Conservation (phyloP, 2,329 filamentous ascomycete genomes). For the Grosmannia clavigera region DNA sequence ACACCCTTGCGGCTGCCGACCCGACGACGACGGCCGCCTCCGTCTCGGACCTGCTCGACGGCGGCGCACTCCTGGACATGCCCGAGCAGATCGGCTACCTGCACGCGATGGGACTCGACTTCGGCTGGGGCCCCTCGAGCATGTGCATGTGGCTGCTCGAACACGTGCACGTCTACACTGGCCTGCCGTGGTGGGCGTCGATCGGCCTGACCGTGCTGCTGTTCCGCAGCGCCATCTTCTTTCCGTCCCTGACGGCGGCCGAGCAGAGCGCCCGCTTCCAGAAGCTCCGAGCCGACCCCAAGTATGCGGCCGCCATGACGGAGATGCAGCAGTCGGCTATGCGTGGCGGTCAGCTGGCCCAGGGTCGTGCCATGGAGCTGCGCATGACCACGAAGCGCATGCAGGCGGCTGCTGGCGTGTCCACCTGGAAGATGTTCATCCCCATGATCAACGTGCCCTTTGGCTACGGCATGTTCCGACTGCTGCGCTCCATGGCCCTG, state of each 20-base stretch:
- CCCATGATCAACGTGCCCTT: constrained; percentile 52
- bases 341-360: constrained; percentile 28
- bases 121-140: constrained; percentile 67
- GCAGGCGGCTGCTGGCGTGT: constrained; percentile 42
- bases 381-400: constrained; percentile 35
- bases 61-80: constrained; percentile 40
- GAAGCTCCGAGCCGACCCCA: constrained; percentile 26
- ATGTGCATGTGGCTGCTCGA: constrained; percentile 67
- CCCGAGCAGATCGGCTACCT: constrained; percentile 74
- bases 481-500: constrained; percentile 59
- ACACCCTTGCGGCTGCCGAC: constrained; percentile 6
- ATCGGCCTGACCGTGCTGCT: constrained; percentile 54
- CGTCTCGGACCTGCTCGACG: constrained; percentile 17
- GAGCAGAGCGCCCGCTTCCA: constrained; percentile 51
- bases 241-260: constrained; percentile 48
- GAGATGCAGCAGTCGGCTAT: constrained; percentile 23
- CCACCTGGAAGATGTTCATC: constrained; percentile 33
- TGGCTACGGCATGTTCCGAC: constrained; percentile 69
- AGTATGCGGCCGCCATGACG: constrained; percentile 36
- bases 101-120: constrained; percentile 72
- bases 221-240: constrained; percentile 53
- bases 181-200: constrained; percentile 71
- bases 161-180: constrained; percentile 64
- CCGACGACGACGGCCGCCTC: neutral
- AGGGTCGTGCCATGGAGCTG: constrained; percentile 29